Conservation (phyloP, 345 rosid species). For the Rhodamnia argentea region DNA sequence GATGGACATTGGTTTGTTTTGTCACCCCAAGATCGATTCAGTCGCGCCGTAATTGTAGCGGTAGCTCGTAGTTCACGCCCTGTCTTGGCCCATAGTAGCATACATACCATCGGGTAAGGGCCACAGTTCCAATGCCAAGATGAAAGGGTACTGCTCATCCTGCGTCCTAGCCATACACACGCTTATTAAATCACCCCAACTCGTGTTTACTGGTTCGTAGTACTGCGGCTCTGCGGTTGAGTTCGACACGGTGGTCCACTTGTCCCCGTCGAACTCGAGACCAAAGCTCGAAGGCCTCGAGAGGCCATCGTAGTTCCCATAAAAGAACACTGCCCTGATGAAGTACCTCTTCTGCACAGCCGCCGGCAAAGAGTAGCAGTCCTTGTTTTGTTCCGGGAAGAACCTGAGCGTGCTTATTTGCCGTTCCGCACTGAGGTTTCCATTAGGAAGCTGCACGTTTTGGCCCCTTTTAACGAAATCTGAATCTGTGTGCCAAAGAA, state of each 20-base stretch:
- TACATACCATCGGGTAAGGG: not conserved
- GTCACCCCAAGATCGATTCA: not conserved
- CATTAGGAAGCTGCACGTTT: not conserved
- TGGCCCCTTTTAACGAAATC: not conserved
- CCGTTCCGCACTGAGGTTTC: not conserved
- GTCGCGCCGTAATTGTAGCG: conserved; percentile 3
- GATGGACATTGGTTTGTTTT: no score
- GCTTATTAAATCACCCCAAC: not conserved
- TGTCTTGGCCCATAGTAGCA: conserved; percentile 2
- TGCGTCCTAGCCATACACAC: conserved; percentile 8
- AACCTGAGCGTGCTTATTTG: not conserved
- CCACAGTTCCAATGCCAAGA: conserved; percentile 15
- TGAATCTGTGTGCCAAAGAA: not conserved
- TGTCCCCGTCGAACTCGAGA: not conserved
- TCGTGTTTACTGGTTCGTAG: not conserved
- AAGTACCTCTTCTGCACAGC: not conserved
- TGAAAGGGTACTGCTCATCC: conserved; percentile 7
- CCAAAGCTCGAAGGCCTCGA: not conserved
- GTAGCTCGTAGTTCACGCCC: conserved; percentile 2
- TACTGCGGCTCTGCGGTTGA: not conserved
- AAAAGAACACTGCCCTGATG: not conserved
- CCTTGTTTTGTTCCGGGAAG: not conserved
- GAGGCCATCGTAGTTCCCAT: not conserved
- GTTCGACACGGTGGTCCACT: conserved; percentile 7
- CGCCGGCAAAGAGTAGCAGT: not conserved